Base-by-base conservation (phyloP, 139 green algal genomes). In the Chlorella sp. region DNA sequence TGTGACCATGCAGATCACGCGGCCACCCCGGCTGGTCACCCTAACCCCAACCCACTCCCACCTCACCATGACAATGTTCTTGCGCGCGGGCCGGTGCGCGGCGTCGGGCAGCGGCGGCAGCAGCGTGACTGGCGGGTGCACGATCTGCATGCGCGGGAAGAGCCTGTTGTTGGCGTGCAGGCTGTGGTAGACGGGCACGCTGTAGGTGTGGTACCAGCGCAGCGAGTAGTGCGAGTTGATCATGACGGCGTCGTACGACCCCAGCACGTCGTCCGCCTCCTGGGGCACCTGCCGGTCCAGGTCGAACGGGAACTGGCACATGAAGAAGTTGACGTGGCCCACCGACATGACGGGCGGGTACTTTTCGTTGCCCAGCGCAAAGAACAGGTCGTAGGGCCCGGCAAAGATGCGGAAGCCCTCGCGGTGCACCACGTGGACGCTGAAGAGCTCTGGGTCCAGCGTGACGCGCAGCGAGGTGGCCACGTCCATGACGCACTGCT, bases 221-320 rank as follows among this genome's bases (percentile, higher is more conserved):
- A 61, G 59, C 33, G 65, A 71, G 65, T 51, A 71, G 33, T 20
- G 24, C 5, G 65, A 71, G 65, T 71, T 71, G 24, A 71, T 31
- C 3, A 71, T 22, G 14, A 71, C 65, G 36, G 26, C 35, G 34
- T 71, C 34, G 32, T 35, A 71, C 3, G 24, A 26, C 4, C 17
- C 33, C 3, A 55, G 10, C 60, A 66, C 30, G 36, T 29, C 62
- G 35, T 23, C 5, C 5, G 62, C 6, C 23, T 42, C 27, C 32
- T 69, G 26, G 10, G 26, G 23, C 4, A 69, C 60, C 14, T 2
- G 5, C 32, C 63, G 31, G 32, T 70, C 63, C 63, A 70, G 32
- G 33, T 70, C 63, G 51, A 70, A 70, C 5, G 63, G 63, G 22
- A 70, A 70, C 63, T 74, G 70, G n/a, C 70, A 74, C 70, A 74